Evolutionary conservation across 179 eudicot genomes (phyloP).

Genomic region (Beta macrorhiza): DNA sequence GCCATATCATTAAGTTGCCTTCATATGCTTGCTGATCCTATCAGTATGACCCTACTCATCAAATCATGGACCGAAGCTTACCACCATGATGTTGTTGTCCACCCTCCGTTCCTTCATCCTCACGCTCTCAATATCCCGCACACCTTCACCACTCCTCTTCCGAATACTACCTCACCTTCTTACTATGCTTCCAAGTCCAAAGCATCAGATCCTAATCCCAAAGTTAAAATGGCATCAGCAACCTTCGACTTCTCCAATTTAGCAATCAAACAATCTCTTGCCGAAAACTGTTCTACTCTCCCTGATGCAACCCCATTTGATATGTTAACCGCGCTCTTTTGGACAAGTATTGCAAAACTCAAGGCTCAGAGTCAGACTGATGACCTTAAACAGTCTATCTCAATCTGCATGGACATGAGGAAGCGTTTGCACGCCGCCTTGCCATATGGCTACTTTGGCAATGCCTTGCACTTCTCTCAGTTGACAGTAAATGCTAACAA

Average conservation of each 20-base stretch:
- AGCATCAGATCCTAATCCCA: background rate
- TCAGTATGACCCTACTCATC: conserved; percentile 42
- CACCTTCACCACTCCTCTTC: background rate
- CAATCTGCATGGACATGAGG: conserved; percentile 50
- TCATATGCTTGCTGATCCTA: conserved; percentile 60
- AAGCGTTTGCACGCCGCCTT: conserved; percentile 32
- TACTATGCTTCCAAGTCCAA: conserved; percentile 28
- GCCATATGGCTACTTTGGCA: conserved; percentile 55
- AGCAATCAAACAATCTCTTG: conserved; percentile 29
- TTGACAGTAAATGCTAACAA: conserved; percentile 19
- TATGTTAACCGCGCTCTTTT: conserved; percentile 51
- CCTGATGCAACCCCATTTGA: conserved; percentile 54
- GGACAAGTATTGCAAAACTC: conserved; percentile 35
- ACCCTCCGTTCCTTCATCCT: conserved; percentile 47
- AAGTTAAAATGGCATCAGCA: conserved; percentile 33
- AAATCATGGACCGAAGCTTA: conserved; percentile 53
- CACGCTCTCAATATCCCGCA: conserved; percentile 25
- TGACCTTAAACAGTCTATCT: conserved; percentile 25
- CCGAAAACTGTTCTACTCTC: conserved; percentile 21
- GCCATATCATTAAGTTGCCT: conserved; percentile 59
- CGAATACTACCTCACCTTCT: conserved; percentile 6
- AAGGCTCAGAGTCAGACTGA: background rate
- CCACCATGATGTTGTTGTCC: conserved; percentile 29
- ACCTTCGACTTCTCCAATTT: conserved; percentile 50
- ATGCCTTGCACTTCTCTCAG: conserved; percentile 43